Evolutionary conservation across 805 yeast genomes (phyloP).

Genomic region (Wickerhamomyces rabaulensis): DNA sequence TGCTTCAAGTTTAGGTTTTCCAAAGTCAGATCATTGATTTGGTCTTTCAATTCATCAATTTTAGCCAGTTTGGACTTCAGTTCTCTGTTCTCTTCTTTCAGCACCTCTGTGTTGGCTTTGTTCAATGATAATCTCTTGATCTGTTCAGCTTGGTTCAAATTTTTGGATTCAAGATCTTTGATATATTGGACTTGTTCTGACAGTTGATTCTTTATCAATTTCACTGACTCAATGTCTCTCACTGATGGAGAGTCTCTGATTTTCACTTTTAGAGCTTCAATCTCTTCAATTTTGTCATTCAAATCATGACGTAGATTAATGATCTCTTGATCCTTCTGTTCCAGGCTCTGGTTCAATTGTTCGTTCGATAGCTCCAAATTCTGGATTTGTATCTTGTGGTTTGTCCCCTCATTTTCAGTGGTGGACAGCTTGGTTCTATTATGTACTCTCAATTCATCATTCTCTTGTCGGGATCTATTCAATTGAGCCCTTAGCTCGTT

Average conservation of each 20-base stretch:
- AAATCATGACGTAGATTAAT: neutral
- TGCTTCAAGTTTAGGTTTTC: slow-evolving; percentile 44
- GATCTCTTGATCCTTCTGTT: neutral
- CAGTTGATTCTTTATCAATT: slow-evolving; percentile 27
- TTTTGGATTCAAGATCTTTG: slow-evolving; percentile 44
- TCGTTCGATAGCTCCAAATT: neutral
- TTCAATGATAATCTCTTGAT: slow-evolving; percentile 44
- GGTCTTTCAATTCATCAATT: slow-evolving; percentile 38
- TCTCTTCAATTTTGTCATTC: slow-evolving; percentile 19
- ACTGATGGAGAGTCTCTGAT: slow-evolving; percentile 34
- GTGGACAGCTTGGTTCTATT: neutral
- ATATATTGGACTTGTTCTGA: slow-evolving; percentile 40
- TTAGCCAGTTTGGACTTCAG: slow-evolving; percentile 33
- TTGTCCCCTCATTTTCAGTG: neutral
- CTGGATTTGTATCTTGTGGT: neutral
- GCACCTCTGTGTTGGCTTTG: slow-evolving; percentile 41
- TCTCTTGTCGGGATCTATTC: slow-evolving; percentile 7
- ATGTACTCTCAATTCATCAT: slow-evolving; percentile 3
- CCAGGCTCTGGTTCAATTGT: neutral
- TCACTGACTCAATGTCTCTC: slow-evolving; percentile 29
- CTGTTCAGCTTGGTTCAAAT: slow-evolving; percentile 46
- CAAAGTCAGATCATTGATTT: slow-evolving; percentile 42
- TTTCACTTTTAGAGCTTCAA: slow-evolving; percentile 26
- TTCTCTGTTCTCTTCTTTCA: slow-evolving; percentile 49
- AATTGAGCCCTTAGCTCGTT: slow-evolving; percentile 15